Base-by-base conservation (phyloP, 73 alveolate genomes). In the Paraurostyla sp. region DNA sequence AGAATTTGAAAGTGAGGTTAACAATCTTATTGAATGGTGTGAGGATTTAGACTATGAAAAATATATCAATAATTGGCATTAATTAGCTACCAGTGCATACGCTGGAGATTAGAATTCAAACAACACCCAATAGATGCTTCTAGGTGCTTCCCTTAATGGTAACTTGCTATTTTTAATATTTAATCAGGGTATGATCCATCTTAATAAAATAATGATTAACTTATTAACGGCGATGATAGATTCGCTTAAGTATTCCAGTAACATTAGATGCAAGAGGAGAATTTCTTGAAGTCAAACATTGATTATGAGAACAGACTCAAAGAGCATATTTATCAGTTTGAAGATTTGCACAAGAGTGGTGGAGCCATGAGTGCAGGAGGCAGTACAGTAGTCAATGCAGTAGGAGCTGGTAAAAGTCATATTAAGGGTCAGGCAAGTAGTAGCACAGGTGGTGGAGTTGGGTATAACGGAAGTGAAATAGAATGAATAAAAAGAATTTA, bases 21-120 rank as follows among this genome's bases (percentile, higher is more conserved):
- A 93, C 48, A 80, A 82, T 27, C 75, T 95, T 25, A 93, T 95
- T 40, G 98, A 96, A 57, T 96, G 99, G 99, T 93, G 97, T 41
- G 96, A 96, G 69, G 96, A 96, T 62, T 92, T 96, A 16, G 98
- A 96, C 76, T 96, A 91, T 89, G 97, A 96, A 76, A 92, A 95
- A 81, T 96, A 96, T 65, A 85, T 91, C 33, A 92, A 89, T 35
- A 93, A 95, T 45, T 96, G 99, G 99, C 85, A 83, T 71, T 83
- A 96, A 80, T 83, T 96, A 18, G 98, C 98, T 6, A 96, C 99
- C 22, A 71, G 95, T 25, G 93, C 90, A 3, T 32, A 91, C 25
- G 56, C 89, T 25, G 92, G 78, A 40, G 59, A 13, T 2, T 18
- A n/a, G 2, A 35, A 30, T 35, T 15, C 68, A 69, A 38, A 43